Evolutionary conservation across 768 basidiomycete species (phyloP).

Genomic region (Boletus eberwhitei): DNA sequence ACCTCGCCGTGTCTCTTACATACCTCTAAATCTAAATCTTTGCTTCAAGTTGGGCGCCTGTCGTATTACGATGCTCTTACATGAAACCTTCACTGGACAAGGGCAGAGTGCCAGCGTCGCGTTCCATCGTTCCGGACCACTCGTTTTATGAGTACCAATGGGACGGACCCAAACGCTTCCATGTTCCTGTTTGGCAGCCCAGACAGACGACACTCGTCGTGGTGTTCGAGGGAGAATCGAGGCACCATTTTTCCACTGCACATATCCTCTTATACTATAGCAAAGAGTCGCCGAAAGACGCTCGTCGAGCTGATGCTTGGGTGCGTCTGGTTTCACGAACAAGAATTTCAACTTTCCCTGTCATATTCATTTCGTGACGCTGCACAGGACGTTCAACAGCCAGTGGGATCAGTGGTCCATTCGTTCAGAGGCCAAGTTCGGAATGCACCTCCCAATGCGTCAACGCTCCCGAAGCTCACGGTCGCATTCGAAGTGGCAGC

Average conservation of each 20-base stretch:
- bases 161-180: constrained; percentile 21
- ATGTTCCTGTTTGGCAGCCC: constrained; percentile 24
- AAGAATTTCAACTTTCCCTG: neutral
- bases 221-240: constrained; percentile 21
- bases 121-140: constrained; percentile 1
- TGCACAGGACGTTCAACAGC: constrained; percentile 18
- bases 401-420: constrained; percentile 7
- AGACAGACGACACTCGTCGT: constrained; percentile 22
- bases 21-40: neutral
- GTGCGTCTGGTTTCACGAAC: constrained; percentile 10
- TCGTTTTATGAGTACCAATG: constrained; percentile 22
- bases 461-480: constrained; percentile 19
- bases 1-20: neutral
- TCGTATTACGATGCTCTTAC: constrained; percentile 2
- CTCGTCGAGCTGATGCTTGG: constrained; percentile 14
- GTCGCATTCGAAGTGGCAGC: constrained; percentile 20
- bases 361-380: neutral
- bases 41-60: neutral
- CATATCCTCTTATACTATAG: constrained; percentile 20
- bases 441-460: constrained; percentile 7
- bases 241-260: constrained; percentile 19
- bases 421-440: constrained; percentile 1
- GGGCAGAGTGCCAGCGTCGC: constrained; percentile 9
- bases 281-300: constrained; percentile 4
- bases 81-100: constrained; percentile 24